Evolutionary conservation across 2,329 filamentous ascomycete genomes (phyloP), one percentile per base, ranked within the genome.

Genomic region (Neofusicoccum kwambonambiense): DNA sequence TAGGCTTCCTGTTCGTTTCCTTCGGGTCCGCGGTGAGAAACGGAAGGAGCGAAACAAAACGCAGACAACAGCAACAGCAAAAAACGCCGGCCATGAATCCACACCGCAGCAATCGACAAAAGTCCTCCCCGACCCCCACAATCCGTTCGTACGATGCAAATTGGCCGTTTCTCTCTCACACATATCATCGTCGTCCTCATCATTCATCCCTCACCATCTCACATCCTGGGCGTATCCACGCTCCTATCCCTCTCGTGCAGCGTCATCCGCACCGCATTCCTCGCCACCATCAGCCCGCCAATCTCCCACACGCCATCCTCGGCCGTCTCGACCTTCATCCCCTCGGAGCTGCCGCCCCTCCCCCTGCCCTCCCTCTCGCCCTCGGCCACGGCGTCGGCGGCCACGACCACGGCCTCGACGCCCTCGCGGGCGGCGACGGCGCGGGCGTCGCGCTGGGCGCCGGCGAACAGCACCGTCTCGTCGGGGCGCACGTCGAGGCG

Each of bases 201-300:
- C 35, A 39, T 8, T 39, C 19, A 9, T 3, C 7, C 9, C 37
- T 9, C 41, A 22, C 11, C 17, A 3, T 1, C 39, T 54, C 49
- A 63, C 49, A 63, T 63, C 49, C 61, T 44, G 15, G 61, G 35
- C 37, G 49, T 54, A 63, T 63, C 61, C 37, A 63, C 61, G n/a
- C 49, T 54, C 61, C 61, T 54, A 13, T 63, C 61, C 27, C 61
- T 42, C 61, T 63, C 56, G n/a, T 60, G 22, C 56, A 60, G 41
- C 31, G 56, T 60, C 56, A 60, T 60, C 27, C 56, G 17, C 15
- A 60, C 42, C 41, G 56, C 56, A 19, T 60, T 47, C 42, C 56
- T 45, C 56, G 31, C 56, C 15, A 37, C 56, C 56, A 47, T 37
- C 56, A 60, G 42, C 31, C 27, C 42, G n/a, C 56, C 56, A n/a